These are phyloP conservation scores for Aaosphaeria arxii DNA, from an alignment of 2,329 filamentous ascomycete species.

Conservation along the genomic window DNA sequence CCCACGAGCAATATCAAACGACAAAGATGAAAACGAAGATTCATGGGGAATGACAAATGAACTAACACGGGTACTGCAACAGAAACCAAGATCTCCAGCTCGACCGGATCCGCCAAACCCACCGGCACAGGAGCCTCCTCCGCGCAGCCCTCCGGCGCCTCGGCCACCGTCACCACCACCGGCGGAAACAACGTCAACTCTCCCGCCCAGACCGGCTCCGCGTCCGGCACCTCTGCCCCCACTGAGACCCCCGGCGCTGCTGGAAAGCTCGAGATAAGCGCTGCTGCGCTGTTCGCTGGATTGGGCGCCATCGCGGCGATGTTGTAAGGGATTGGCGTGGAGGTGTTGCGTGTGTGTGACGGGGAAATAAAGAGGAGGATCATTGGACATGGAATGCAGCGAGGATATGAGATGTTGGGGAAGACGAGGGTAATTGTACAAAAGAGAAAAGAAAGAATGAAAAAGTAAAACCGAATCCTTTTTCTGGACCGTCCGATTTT, in stretches of 20 bases:
- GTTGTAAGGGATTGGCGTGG: conserved; percentile 15
- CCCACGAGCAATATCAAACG: not conserved
- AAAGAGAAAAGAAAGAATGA: too few relatives aligned
- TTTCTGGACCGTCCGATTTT: too few relatives aligned
- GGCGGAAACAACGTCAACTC: not conserved
- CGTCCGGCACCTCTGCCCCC: conserved; percentile 6
- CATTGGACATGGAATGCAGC: too few relatives aligned
- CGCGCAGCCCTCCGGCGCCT: not conserved
- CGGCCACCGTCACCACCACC: not conserved
- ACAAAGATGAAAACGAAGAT: too few relatives aligned
- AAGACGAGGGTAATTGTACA: too few relatives aligned
- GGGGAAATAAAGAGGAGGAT: too few relatives aligned
- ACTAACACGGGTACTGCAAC: conserved; percentile 10
- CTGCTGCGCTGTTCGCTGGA: conserved; percentile 21
- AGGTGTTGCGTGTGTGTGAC: too few relatives aligned
- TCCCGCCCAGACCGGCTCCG: conserved; percentile 1
- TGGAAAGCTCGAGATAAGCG: conserved; percentile 20
- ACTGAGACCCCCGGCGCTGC: conserved; percentile 18
- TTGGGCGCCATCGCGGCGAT: conserved; percentile 16
- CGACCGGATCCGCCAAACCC: conserved; percentile 10
- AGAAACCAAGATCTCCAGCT: conserved; percentile 4
- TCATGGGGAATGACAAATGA: too few relatives aligned
- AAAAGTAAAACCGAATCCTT: too few relatives aligned
- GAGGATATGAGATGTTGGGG: too few relatives aligned
- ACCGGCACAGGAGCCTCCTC: conserved; percentile 4